phyloP scores from a whole-genome alignment of 371 early-diverging fungal genomes.

The Capillidium heterosporum region DNA sequence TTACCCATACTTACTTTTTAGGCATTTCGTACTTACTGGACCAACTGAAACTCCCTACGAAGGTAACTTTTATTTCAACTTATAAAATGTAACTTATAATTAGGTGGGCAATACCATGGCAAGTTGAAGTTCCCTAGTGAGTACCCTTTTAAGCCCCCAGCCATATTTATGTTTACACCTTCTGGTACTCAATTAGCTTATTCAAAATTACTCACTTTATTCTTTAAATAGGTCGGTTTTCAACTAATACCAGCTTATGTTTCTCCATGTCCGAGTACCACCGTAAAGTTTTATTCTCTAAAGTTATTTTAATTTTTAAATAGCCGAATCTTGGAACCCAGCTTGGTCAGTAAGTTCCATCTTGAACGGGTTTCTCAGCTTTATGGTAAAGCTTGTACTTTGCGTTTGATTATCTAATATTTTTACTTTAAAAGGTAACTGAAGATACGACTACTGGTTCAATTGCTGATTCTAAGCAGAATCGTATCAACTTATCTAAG shows the following conservation, averaged over 20 bases:
- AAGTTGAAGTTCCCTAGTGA: constrained; percentile 84
- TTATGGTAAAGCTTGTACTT: constrained; percentile 51
- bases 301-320: neutral
- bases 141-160: constrained; percentile 91
- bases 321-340: constrained; percentile 76
- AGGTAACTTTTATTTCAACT: constrained; percentile 11
- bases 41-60: constrained; percentile 85
- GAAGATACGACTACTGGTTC: neutral
- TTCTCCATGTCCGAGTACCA: constrained; percentile 91
- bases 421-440: neutral
- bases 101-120: constrained; percentile 78
- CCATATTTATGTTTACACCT: constrained; percentile 90
- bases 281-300: constrained; percentile 10
- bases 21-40: constrained; percentile 88
- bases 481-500: too few species aligned
- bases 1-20: constrained; percentile 11
- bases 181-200: constrained; percentile 33
- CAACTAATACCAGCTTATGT: constrained; percentile 77
- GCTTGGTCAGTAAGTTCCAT: constrained; percentile 93
- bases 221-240: constrained; percentile 51
- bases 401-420: neutral
- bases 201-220: neutral
- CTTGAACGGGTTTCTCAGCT: constrained; percentile 79
- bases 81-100: neutral
- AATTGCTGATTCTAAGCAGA: too few species aligned